Conservation (phyloP, 306 rosid species). For the Potentilla sterilis region DNA sequence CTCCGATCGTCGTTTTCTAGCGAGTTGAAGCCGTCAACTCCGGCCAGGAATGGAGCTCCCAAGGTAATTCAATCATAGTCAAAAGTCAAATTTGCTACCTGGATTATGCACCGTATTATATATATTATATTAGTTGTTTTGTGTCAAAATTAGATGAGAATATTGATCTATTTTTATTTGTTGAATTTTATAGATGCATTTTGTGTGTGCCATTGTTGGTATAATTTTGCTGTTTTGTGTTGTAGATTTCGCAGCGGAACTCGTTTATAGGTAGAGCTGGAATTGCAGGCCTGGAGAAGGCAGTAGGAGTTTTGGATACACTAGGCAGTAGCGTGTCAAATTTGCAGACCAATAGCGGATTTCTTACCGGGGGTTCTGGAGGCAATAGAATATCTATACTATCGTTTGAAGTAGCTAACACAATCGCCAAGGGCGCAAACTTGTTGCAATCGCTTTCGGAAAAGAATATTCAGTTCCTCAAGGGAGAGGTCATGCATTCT, state of each 20-base stretch:
- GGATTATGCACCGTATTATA: background rate
- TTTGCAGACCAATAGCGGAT: constrained; percentile 48
- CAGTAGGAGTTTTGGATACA: constrained; percentile 72
- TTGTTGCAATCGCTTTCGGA: constrained; percentile 73
- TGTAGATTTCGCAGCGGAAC: constrained; percentile 48
- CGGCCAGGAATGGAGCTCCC: constrained; percentile 26
- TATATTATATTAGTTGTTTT: background rate
- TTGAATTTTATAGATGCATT: background rate
- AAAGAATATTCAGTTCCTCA: constrained; percentile 66
- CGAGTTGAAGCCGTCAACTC: constrained; percentile 38
- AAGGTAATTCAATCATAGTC: constrained; percentile 35
- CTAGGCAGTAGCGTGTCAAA: constrained; percentile 74
- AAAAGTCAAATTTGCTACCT: background rate
- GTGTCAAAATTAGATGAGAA: background rate
- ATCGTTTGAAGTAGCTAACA: constrained; percentile 97
- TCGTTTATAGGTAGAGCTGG: constrained; percentile 66
- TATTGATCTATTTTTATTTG: background rate
- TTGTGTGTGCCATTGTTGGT: background rate
- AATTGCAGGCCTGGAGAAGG: constrained; percentile 46
- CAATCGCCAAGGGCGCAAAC: constrained; percentile 66
- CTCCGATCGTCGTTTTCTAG: constrained; percentile 33
- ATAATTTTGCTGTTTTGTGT: constrained; percentile 21
- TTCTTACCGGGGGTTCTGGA: constrained; percentile 47
- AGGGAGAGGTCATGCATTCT: constrained; percentile 58
- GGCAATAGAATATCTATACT: constrained; percentile 65